Percentiles rank a stretch among this genome's conserved stretches.
Conservation (phyloP, 1,284 basidiomycete genomes). For the Boletus semigastroideus region DNA sequence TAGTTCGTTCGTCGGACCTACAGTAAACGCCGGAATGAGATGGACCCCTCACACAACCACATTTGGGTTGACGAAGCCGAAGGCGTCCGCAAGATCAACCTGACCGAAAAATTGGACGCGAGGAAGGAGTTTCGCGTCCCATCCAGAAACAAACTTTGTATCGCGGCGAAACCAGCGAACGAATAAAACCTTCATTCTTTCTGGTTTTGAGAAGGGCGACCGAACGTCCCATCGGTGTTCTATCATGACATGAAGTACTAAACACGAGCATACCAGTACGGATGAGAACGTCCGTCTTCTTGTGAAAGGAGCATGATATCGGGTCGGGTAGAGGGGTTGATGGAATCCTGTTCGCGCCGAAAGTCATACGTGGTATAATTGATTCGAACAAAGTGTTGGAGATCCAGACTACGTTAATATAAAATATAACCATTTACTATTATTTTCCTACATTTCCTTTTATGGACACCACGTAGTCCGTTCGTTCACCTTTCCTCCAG, state of each 20-base stretch:
- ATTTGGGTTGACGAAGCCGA: neutral
- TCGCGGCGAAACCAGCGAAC: neutral
- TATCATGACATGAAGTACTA: neutral
- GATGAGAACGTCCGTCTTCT: neutral
- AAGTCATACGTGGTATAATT: neutral
- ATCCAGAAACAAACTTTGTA: neutral
- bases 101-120: neutral
- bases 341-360: neutral
- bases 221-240: neutral
- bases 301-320: neutral
- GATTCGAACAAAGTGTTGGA: too few species aligned
- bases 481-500: too few species aligned
- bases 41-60: neutral
- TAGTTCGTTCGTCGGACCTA: neutral
- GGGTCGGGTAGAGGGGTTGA: neutral
- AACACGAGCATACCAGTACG: neutral
- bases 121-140: neutral
- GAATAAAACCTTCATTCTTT: neutral
- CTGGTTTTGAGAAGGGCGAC: neutral
- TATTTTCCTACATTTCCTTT: too few species aligned
- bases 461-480: too few species aligned
- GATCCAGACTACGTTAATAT: too few species aligned
- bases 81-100: neutral
- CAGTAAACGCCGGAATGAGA: neutral
- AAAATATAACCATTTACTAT: too few species aligned